Conservation (phyloP, 108 stramenopile genomes). For the Nannochloropsis salina region DNA sequence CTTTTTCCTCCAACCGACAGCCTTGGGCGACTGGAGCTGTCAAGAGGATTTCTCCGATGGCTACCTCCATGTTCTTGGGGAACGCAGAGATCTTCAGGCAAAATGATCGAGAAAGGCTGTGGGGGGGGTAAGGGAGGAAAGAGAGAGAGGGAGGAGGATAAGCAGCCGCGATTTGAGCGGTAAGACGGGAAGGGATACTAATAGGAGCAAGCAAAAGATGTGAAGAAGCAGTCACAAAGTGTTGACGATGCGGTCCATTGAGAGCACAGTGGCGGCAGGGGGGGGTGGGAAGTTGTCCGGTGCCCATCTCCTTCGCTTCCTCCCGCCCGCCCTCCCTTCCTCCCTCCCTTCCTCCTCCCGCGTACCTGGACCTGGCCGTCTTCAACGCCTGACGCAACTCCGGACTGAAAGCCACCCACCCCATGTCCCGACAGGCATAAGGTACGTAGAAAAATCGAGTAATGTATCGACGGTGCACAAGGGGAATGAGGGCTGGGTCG, state of each 20-base stretch:
- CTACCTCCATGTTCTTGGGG: not conserved
- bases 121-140: no score
- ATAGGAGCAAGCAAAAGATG: no score
- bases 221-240: no score
- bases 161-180: no score
- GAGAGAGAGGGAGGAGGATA: no score
- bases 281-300: no score
- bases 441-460: not conserved
- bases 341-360: not conserved
- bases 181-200: no score
- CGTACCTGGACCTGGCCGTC: not conserved
- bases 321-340: no score
- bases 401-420: not conserved
- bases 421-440: not conserved
- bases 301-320: no score
- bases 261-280: not conserved
- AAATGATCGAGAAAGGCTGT: no score
- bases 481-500: not conserved
- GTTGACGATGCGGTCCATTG: no score
- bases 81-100: not conserved
- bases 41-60: not conserved
- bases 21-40: not conserved
- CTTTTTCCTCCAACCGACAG: not conserved
- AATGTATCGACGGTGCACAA: not conserved
- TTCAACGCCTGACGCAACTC: not conserved